Conservation (phyloP, 148 eudicot species). For the Rhododendron vialii region DNA sequence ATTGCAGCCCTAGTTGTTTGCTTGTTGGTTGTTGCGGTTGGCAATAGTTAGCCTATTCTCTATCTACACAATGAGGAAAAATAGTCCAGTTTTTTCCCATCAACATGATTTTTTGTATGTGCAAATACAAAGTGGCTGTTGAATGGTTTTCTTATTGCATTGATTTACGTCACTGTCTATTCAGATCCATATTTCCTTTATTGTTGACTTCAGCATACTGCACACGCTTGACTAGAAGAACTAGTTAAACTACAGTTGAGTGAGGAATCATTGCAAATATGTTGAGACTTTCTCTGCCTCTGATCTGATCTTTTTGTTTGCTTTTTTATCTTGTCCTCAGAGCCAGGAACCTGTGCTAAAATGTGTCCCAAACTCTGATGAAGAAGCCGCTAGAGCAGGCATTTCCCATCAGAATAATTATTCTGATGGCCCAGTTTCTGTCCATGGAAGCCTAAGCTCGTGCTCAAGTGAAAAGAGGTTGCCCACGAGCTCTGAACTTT, state of each 20-base stretch:
- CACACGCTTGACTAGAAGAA: background rate
- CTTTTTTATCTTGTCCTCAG: slow-evolving; percentile 8
- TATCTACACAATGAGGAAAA: background rate
- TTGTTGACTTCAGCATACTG: background rate
- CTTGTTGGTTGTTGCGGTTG: background rate
- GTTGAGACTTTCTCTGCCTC: background rate
- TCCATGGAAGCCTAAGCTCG: slow-evolving; percentile 30
- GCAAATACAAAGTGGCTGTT: background rate
- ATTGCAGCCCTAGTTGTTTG: background rate
- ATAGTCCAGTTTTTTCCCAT: background rate
- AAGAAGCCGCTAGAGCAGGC: slow-evolving; percentile 2
- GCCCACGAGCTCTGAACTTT: background rate
- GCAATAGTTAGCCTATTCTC: background rate
- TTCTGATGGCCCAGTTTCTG: slow-evolving; percentile 29
- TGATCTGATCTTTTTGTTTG: background rate
- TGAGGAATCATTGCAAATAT: background rate
- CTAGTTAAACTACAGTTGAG: background rate
- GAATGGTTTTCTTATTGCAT: background rate
- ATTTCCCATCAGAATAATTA: background rate
- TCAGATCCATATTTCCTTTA: background rate
- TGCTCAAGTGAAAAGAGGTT: background rate
- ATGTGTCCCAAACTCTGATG: background rate
- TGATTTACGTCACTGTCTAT: background rate
- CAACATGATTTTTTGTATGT: background rate
- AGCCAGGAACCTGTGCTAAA: slow-evolving; percentile 8